Evolutionary conservation across 2,329 filamentous ascomycete species (phyloP).

Genomic region (Venturia nashicola): DNA sequence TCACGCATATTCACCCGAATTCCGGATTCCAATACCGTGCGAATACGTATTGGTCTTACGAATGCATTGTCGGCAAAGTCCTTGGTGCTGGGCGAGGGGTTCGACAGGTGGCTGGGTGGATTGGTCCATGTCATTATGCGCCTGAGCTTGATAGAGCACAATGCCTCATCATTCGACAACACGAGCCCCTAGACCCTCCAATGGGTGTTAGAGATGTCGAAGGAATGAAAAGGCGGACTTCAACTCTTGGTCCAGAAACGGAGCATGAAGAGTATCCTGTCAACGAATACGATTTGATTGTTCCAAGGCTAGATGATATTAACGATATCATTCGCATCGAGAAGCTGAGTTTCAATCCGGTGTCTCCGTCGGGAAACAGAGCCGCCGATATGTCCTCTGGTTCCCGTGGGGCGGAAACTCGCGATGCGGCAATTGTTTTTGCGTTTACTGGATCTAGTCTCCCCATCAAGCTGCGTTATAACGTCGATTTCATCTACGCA

Average conservation of each 20-base stretch:
- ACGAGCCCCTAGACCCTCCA: constrained; percentile 40
- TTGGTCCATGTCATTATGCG: constrained; percentile 59
- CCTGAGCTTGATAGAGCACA: constrained; percentile 55
- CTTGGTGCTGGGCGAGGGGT: constrained; percentile 55
- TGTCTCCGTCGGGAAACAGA: constrained; percentile 3
- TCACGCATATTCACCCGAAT: constrained; percentile 56
- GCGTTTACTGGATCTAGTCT: constrained; percentile 27
- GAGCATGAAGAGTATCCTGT: constrained; percentile 44
- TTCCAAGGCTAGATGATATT: constrained; percentile 44
- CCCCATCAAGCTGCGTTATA: constrained; percentile 26
- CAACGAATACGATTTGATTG: constrained; percentile 42
- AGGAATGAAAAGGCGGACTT: constrained; percentile 54
- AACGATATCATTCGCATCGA: constrained; percentile 59
- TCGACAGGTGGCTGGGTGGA: constrained; percentile 58
- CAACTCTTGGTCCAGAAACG: constrained; percentile 54
- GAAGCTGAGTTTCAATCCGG: constrained; percentile 45
- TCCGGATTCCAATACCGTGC: constrained; percentile 68
- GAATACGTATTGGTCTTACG: constrained; percentile 65
- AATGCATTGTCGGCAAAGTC: constrained; percentile 63
- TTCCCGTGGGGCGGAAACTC: constrained; percentile 12
- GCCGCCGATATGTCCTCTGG: not conserved
- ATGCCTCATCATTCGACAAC: constrained; percentile 55
- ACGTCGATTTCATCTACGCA: constrained; percentile 29
- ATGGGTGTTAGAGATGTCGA: constrained; percentile 48
- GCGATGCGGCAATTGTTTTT: constrained; percentile 27